A percentile compares a stretch with the other conserved stretches of the same genome.
Evolutionary conservation across 2,329 filamentous ascomycete species (phyloP).

Genomic region (Sarocladium brachiariae): DNA sequence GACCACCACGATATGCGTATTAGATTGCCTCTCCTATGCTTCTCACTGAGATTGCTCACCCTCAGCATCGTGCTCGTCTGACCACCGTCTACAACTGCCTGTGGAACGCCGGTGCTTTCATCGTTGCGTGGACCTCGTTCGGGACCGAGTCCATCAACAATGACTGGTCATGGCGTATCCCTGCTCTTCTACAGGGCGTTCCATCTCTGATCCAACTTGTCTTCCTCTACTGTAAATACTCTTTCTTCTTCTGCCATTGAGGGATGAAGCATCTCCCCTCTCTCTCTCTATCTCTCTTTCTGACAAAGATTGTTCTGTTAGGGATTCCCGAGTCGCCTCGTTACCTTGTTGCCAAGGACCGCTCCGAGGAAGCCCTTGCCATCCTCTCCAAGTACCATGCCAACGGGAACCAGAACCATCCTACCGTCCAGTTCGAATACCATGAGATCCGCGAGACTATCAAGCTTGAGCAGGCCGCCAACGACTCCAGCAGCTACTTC

Average conservation of each 20-base stretch:
- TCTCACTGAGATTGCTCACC: slow-evolving; percentile 59
- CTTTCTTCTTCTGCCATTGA: background rate
- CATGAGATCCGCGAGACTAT: slow-evolving; percentile 58
- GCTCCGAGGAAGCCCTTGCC: slow-evolving; percentile 34
- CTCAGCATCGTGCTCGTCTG: slow-evolving; percentile 58
- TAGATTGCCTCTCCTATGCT: slow-evolving; percentile 54
- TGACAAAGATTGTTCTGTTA: background rate
- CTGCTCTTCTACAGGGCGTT: slow-evolving; percentile 54
- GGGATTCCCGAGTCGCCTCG: slow-evolving; percentile 58
- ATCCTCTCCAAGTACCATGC: slow-evolving; percentile 56
- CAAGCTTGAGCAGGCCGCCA: slow-evolving; percentile 44
- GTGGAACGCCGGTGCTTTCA: slow-evolving; percentile 52
- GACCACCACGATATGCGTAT: no score
- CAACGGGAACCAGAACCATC: slow-evolving; percentile 48
- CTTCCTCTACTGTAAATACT: slow-evolving; percentile 48
- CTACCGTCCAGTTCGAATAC: slow-evolving; percentile 56
- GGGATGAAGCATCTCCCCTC: background rate
- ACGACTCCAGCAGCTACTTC: slow-evolving; percentile 42
- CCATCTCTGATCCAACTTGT: slow-evolving; percentile 55
- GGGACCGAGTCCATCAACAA: slow-evolving; percentile 50
- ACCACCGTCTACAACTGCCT: slow-evolving; percentile 62
- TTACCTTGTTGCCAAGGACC: slow-evolving; percentile 56
- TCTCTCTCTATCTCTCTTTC: background rate
- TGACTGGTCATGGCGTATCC: slow-evolving; percentile 62
- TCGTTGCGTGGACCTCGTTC: slow-evolving; percentile 57